Evolutionary conservation across 495 filamentous ascomycete species (phyloP), one percentile per base, ranked within the genome.

Genomic region (Xylaria venustula): DNA sequence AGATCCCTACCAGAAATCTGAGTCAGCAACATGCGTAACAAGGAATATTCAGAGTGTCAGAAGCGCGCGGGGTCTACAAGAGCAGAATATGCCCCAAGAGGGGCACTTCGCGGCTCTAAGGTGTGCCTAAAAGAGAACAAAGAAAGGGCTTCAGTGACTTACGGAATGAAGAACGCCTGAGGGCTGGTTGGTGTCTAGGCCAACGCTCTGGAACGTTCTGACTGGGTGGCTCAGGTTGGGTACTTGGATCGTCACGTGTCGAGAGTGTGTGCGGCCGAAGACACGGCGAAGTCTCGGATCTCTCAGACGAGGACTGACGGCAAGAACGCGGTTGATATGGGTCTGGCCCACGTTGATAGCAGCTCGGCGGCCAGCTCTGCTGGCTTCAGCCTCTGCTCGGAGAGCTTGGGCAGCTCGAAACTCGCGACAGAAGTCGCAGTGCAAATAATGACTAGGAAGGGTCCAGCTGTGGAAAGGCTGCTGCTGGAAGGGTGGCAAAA

Each of bases 361-460:
- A 5, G 3, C 3, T 15, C 26, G 4, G 23, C 41, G 50, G n/a
- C 45, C 66, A 17, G 2, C 3, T 7, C 11, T 3, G 6, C 53
- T 41, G 9, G 66, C 66, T 1, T 19, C 12, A 15, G 5, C 22
- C 22, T 46, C 20, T 9, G 53, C 45, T 26, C 45, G 12, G 32
- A 17, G 37, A 30, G 25, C 47, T 17, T 41, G 41, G 12, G 9
- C 36, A 41, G 1, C 15, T 19, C 65, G 64, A 26, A 1, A 20
- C 19, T 17, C 19, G 11, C 34, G 15, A 23, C 67, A 70, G 49
- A 7, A 0, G 19, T 9, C 7, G 67, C 62, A 70, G 6, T 20
- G 28, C 12, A 37, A 4, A 37, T 49, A 68, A 42, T 68, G 66
- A 30, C 8, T 2, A 8, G 28, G 42, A 25, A n/a, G 28, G 6